Evolutionary conservation across 2,329 filamentous ascomycete genomes (phyloP).

Genomic region (Sporothrix protearum): DNA sequence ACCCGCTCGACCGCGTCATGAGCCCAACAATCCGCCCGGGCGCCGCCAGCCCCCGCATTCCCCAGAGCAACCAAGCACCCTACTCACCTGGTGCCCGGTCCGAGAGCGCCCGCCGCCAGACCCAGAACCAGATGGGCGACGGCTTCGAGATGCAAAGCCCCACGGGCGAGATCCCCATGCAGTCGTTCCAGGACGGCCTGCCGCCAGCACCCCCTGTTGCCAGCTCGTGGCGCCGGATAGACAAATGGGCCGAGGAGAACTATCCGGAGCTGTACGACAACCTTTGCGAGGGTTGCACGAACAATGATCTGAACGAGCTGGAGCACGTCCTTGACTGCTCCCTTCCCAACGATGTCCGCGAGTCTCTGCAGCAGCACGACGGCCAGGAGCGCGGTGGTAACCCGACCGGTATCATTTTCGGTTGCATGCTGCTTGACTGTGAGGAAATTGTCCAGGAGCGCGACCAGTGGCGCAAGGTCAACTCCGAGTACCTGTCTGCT

Average conservation of each 20-base stretch:
- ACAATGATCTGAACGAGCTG: conserved; percentile 93
- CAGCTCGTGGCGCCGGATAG: conserved; percentile 93
- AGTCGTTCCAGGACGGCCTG: conserved; percentile 86
- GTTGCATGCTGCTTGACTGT: conserved; percentile 93
- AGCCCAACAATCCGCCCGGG: conserved; percentile 20
- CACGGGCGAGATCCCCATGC: conserved; percentile 87
- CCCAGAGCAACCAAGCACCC: conserved; percentile 40
- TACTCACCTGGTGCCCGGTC: conserved; percentile 91
- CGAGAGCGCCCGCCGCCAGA: conserved; percentile 63
- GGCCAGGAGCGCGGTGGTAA: conserved; percentile 92
- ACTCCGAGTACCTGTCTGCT: conserved; percentile 74
- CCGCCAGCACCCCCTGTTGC: conserved; percentile 82
- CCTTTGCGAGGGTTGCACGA: conserved; percentile 83
- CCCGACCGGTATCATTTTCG: conserved; percentile 89
- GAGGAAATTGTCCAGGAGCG: conserved; percentile 98
- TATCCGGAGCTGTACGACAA: conserved; percentile 94
- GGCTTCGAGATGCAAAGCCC: conserved; percentile 67
- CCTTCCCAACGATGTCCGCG: conserved; percentile 85
- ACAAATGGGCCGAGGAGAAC: conserved; percentile 89
- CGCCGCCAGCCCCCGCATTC: conserved; percentile 14
- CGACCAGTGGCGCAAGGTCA: conserved; percentile 93
- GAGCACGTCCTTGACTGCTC: conserved; percentile 95
- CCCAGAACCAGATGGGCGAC: conserved; percentile 59
- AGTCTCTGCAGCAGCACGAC: conserved; percentile 86
- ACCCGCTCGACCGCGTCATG: conserved; percentile 31